Evolutionary conservation across 192 early-diverging fungal genomes (phyloP).

Genomic region (Phlyctochytrium bullatum): DNA sequence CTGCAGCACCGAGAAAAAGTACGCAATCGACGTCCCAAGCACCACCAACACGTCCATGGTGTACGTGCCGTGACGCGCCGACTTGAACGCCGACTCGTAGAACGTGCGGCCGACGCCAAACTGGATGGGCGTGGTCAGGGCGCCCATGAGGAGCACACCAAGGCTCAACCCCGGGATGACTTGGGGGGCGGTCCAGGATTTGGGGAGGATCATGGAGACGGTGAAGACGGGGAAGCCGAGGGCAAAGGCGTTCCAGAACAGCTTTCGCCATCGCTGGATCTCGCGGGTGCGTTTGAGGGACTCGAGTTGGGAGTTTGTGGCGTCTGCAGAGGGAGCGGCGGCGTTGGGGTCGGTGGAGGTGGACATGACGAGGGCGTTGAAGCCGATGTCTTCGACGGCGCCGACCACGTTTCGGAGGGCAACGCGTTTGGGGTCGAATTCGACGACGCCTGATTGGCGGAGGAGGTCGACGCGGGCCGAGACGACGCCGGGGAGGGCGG

Average conservation of each 20-base stretch:
- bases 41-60: slow-evolving; percentile 96
- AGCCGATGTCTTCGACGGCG: slow-evolving; percentile 77
- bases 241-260: slow-evolving; percentile 61
- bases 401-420: slow-evolving; percentile 80
- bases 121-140: slow-evolving; percentile 89
- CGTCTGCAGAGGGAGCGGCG: slow-evolving; percentile 33
- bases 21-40: slow-evolving; percentile 83
- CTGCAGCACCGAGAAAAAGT: slow-evolving; percentile 75
- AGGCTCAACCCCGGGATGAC: slow-evolving; percentile 60
- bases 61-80: slow-evolving; percentile 75
- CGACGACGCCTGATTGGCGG: slow-evolving; percentile 70
- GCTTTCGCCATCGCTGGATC: slow-evolving; percentile 73
- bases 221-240: slow-evolving; percentile 83
- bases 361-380: slow-evolving; percentile 61
- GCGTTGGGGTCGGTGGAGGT: neutral
- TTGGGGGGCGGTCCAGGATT: slow-evolving; percentile 1
- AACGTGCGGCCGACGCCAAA: slow-evolving; percentile 84
- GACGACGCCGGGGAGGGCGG: slow-evolving; percentile 55
- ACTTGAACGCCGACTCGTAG: slow-evolving; percentile 73
- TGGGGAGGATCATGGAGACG: slow-evolving; percentile 73
- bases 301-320: slow-evolving; percentile 79
- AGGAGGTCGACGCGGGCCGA: slow-evolving; percentile 72
- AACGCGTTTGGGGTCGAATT: slow-evolving; percentile 60
- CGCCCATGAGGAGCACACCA: slow-evolving; percentile 62
- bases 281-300: slow-evolving; percentile 82